Evolutionary conservation across 2,329 filamentous ascomycete species (phyloP).

Genomic region (Cytospora schulzeri): DNA sequence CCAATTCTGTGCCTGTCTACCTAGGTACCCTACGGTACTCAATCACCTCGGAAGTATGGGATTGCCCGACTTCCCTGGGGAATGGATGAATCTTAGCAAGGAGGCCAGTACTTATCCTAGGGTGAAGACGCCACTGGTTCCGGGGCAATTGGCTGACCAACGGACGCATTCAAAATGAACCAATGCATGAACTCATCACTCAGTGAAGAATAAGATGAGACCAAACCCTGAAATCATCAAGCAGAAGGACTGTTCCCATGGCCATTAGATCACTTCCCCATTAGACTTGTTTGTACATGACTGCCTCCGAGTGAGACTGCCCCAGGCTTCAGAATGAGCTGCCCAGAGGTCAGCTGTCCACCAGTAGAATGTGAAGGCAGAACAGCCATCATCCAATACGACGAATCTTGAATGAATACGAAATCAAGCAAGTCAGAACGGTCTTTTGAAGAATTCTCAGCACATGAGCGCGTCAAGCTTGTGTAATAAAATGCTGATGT

Average conservation of each 20-base stretch:
- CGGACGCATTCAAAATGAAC: no score
- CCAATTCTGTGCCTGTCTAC: not conserved
- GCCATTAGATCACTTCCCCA: no score
- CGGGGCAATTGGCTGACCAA: not conserved
- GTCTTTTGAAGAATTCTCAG: not conserved
- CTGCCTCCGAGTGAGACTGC: not conserved
- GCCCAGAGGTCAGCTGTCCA: not conserved
- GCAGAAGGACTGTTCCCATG: no score
- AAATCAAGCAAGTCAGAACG: not conserved
- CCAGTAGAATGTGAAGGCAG: not conserved
- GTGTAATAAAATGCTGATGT: no score
- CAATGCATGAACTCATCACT: no score
- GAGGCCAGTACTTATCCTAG: not conserved
- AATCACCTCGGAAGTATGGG: no score
- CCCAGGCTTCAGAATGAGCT: not conserved
- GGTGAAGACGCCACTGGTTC: not conserved
- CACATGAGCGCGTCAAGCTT: not conserved
- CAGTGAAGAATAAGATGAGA: not conserved
- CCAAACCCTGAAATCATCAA: not conserved
- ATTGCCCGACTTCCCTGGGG: not conserved
- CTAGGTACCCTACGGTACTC: no score
- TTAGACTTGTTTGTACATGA: not conserved
- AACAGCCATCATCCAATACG: not conserved
- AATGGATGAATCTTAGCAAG: not conserved
- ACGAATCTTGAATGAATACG: no score